A percentile compares a stretch with the other conserved stretches of the same genome.
Evolutionary conservation across 1,139 yeast species (phyloP).

Genomic region (Suhomyces panamericanus): DNA sequence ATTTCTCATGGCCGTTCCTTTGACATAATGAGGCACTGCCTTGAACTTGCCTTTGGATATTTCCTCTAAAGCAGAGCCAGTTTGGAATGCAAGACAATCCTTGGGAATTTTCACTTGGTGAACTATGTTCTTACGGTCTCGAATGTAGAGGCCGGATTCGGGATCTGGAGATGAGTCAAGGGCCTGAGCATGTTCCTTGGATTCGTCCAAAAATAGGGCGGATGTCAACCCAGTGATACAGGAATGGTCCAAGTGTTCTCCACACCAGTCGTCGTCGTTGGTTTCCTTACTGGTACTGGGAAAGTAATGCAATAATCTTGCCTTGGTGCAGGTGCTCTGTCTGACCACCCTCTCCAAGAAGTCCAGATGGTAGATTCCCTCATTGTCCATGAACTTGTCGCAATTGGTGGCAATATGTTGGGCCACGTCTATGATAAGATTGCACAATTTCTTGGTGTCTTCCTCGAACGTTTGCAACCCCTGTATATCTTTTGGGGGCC

Average conservation of each 20-base stretch:
- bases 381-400: slow-evolving; percentile 43
- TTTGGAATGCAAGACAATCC: slow-evolving; percentile 62
- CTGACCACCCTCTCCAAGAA: slow-evolving; percentile 49
- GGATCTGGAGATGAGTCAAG: slow-evolving; percentile 44
- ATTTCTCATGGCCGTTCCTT: slow-evolving; percentile 37
- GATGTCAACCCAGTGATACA: slow-evolving; percentile 63
- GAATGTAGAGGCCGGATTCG: slow-evolving; percentile 54
- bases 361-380: slow-evolving; percentile 32
- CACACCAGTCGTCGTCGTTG: slow-evolving; percentile 55
- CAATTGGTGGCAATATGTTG: slow-evolving; percentile 53
- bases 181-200: slow-evolving; percentile 21
- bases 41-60: slow-evolving; percentile 51
- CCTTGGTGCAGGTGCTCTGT: slow-evolving; percentile 57
- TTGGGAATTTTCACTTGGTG: slow-evolving; percentile 57
- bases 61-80: slow-evolving; percentile 61
- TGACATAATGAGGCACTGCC: slow-evolving; percentile 64
- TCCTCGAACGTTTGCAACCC: slow-evolving; percentile 33
- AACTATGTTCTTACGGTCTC: slow-evolving; percentile 44
- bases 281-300: slow-evolving; percentile 22
- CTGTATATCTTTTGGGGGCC: slow-evolving; percentile 41
- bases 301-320: slow-evolving; percentile 58
- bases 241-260: slow-evolving; percentile 64
- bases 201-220: slow-evolving; percentile 52
- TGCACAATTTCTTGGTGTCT: slow-evolving; percentile 41
- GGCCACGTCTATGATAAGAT: slow-evolving; percentile 52